Base-by-base conservation (phyloP, 495 filamentous ascomycete species). In the Neurospora sp. region DNA sequence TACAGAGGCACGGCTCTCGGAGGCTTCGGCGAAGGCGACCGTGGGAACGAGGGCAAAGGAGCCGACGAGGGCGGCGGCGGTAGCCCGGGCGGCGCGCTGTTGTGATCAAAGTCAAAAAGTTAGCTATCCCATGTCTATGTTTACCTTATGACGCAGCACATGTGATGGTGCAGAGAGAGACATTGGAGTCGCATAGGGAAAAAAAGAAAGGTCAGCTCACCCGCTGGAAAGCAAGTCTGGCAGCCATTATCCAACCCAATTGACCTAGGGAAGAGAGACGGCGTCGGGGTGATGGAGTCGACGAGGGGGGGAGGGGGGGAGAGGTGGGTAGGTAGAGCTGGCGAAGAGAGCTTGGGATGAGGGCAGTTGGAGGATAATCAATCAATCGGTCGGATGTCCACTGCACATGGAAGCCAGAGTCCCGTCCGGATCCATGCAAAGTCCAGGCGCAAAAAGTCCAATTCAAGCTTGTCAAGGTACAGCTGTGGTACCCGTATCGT, bases 211-310 rank as follows among this genome's bases (percentile, higher is more conserved):
- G 41, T 40, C 27, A 5, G 54, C 79, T 77, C 76, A 86, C 85
- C 80, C 80, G 83, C 79, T 83, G 84, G 73, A 86, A 81, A 80
- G 86, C 78, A 80, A 86, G 82, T 85, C 85, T 85, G 75, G 84
- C 84, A 81, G 84, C 84, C 85, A 86, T 59, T 86, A 78, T 76
- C 82, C 75, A 73, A 79, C 77, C 78, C 83, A 84, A 85, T 85
- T 83, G 80, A 72, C 77, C 73, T 59, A 41, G 48, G 27, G 46
- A 73, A 41, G 66, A 72, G 39, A 38, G 75, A 75, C 20, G 70
- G 66, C 39, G 42, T 66, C 54, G 54, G 27, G 54, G 12, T 62
- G 54, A 31, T 62, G 54, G 31, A 72, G 41, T 42, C 10, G 69
- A n/a, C 18, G 72, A 20, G 31, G 18, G 54, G n/a, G 69, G 38